phyloP scores from a whole-genome alignment of 208 protist species.

The Crithidia bombi region DNA sequence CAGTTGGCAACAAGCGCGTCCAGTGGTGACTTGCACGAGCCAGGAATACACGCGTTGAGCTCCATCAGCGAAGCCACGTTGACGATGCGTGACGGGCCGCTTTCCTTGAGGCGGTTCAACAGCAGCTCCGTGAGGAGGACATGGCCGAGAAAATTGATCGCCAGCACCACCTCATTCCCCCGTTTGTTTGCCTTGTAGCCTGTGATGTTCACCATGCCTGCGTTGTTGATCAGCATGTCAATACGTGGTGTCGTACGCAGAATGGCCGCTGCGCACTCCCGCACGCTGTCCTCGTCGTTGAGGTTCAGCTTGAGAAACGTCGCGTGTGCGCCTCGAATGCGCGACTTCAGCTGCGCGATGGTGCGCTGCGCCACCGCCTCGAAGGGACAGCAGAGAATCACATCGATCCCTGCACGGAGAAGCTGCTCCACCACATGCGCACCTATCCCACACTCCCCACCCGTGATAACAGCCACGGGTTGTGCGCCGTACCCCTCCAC shows the following conservation, averaged over 20 bases:
- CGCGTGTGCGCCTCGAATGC: conserved; percentile 3
- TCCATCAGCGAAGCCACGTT: conserved; percentile 61
- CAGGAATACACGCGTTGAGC: conserved; percentile 44
- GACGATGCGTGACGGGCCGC: conserved; percentile 47
- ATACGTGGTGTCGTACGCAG: conserved; percentile 41
- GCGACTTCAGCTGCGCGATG: conserved; percentile 21
- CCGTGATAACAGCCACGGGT: conserved; percentile 50
- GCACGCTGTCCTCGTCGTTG: conserved; percentile 45
- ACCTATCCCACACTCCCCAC: conserved; percentile 55
- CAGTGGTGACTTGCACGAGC: conserved; percentile 35
- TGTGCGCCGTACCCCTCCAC: conserved; percentile 6
- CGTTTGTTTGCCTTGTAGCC: conserved; percentile 33
- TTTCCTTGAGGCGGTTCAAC: conserved; percentile 34
- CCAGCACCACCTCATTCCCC: conserved; percentile 56
- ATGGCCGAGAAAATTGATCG: conserved; percentile 61
- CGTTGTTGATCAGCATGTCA: conserved; percentile 67
- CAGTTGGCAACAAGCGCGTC: conserved; percentile 47
- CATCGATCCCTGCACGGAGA: conserved; percentile 33
- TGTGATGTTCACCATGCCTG: conserved; percentile 34
- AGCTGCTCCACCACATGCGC: conserved; percentile 47
- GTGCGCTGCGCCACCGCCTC: conserved; percentile 34
- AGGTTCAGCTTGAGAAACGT: conserved; percentile 46
- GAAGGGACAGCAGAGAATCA: conserved; percentile 55
- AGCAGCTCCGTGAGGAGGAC: conserved; percentile 53
- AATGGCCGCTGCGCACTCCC: conserved; percentile 29